These are phyloP conservation scores for Thalia dealbata DNA, from an alignment of 176 grass and related monocot genomes.

Conservation along the genomic window DNA sequence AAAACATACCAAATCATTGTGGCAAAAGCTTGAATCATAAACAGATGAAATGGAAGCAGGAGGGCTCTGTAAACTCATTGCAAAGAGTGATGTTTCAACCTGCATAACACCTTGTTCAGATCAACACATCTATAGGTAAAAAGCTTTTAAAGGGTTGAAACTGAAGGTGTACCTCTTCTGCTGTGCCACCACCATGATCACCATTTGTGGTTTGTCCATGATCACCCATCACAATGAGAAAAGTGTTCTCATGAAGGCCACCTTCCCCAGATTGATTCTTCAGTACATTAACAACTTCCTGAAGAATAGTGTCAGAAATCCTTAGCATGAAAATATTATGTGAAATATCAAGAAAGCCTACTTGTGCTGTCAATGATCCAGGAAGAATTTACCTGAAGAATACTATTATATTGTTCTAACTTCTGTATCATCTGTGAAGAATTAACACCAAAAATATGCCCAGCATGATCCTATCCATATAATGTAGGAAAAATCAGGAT, in stretches of 20 bases:
- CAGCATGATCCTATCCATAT: slow-evolving; percentile 81
- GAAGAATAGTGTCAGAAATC: not conserved
- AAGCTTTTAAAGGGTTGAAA: slow-evolving; percentile 1
- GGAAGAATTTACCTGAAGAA: slow-evolving; percentile 45
- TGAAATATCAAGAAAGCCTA: slow-evolving; percentile 2
- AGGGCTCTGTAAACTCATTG: slow-evolving; percentile 58
- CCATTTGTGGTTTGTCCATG: slow-evolving; percentile 97
- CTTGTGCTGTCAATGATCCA: not conserved
- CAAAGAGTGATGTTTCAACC: slow-evolving; percentile 91
- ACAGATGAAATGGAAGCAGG: slow-evolving; percentile 53
- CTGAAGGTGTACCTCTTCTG: slow-evolving; percentile 54
- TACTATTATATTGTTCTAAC: slow-evolving; percentile 84
- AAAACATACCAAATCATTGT: slow-evolving; percentile 49
- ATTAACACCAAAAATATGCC: slow-evolving; percentile 92
- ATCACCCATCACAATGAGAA: slow-evolving; percentile 93
- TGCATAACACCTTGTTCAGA: slow-evolving; percentile 30
- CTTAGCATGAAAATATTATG: not conserved
- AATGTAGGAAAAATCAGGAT: not conserved
- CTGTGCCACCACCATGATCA: slow-evolving; percentile 88
- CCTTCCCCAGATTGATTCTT: slow-evolving; percentile 54
- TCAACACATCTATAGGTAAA: slow-evolving; percentile 1
- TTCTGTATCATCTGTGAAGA: slow-evolving; percentile 86
- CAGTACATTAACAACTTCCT: slow-evolving; percentile 67
- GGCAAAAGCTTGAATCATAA: slow-evolving; percentile 55
- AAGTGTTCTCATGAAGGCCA: slow-evolving; percentile 74